A percentile compares a stretch with the other conserved stretches of the same genome.
These are phyloP conservation scores for Platanthera zijinensis DNA, from an alignment of 106 monocot species.

Conservation along the genomic window DNA sequence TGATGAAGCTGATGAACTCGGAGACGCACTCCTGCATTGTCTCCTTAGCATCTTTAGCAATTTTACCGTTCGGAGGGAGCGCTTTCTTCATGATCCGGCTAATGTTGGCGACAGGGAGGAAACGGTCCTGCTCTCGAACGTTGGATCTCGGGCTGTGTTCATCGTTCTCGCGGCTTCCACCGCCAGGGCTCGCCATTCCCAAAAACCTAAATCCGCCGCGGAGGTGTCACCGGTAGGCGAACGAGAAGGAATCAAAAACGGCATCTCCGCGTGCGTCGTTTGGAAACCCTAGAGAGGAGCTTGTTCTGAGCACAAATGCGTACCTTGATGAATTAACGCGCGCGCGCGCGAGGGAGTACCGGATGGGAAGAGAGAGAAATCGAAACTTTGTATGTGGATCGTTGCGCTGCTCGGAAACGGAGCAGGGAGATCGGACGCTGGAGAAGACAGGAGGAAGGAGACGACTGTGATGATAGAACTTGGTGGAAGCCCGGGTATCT, in stretches of 20 bases:
- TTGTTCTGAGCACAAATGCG: neutral
- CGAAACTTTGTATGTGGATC: constrained; percentile 1
- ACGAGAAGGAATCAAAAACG: constrained; percentile 1
- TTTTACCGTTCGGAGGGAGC: constrained; percentile 52
- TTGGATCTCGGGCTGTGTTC: constrained; percentile 20
- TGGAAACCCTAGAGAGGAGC: constrained; percentile 10
- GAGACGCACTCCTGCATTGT: constrained; percentile 61
- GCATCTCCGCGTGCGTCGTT: neutral
- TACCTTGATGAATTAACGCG: constrained; percentile 2
- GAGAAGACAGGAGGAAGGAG: constrained; percentile 39
- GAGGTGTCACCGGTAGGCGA: neutral
- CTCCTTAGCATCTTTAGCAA: constrained; percentile 66
- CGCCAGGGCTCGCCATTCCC: constrained; percentile 31
- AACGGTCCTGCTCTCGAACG: constrained; percentile 52
- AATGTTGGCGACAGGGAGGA: constrained; percentile 52
- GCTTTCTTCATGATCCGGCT: constrained; percentile 72
- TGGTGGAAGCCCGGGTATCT: constrained; percentile 7
- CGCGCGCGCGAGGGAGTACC: neutral
- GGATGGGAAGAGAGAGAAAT: constrained; percentile 10
- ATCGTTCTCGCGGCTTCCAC: constrained; percentile 27
- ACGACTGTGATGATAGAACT: constrained; percentile 32
- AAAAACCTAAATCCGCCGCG: constrained; percentile 18
- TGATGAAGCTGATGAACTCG: constrained; percentile 65
- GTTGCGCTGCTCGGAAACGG: constrained; percentile 1
- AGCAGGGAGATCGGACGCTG: constrained; percentile 46